Evolutionary conservation across 192 early-diverging fungal genomes (phyloP).

Genomic region (Podila epigama): DNA sequence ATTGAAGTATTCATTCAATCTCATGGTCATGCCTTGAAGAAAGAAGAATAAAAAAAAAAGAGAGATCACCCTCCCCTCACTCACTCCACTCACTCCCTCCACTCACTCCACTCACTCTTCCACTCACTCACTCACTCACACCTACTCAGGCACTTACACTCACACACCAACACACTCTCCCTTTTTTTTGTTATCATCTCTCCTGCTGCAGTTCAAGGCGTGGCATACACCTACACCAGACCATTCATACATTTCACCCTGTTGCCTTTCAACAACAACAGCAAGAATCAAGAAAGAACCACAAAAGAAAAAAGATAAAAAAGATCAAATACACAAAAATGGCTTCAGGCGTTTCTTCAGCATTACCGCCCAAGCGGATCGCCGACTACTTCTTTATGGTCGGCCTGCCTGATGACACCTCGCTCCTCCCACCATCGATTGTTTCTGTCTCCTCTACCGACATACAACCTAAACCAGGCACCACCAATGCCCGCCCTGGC

Average conservation of each 20-base stretch:
- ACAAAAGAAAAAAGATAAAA: not conserved
- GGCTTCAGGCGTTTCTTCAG: not conserved
- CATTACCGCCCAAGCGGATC: conserved; percentile 31
- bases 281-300: too few relatives aligned
- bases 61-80: not conserved
- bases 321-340: not conserved
- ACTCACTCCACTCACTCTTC: not conserved
- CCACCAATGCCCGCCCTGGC: too few relatives aligned
- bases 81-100: not conserved
- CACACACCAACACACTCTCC: not conserved
- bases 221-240: not conserved
- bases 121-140: not conserved
- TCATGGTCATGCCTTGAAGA: not conserved
- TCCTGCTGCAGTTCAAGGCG: not conserved
- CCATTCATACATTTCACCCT: not conserved
- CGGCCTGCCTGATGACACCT: conserved; percentile 31
- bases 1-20: not conserved
- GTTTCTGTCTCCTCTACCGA: not conserved
- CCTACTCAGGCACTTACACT: not conserved
- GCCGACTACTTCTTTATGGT: conserved; percentile 50
- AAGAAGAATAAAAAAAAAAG: not conserved
- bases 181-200: not conserved
- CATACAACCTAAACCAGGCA: too few relatives aligned
- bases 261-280: not conserved
- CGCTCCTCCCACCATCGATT: not conserved